These are phyloP conservation scores for Ophiostoma pallidulum DNA, from an alignment of 2,329 filamentous ascomycete species.

Conservation along the genomic window DNA sequence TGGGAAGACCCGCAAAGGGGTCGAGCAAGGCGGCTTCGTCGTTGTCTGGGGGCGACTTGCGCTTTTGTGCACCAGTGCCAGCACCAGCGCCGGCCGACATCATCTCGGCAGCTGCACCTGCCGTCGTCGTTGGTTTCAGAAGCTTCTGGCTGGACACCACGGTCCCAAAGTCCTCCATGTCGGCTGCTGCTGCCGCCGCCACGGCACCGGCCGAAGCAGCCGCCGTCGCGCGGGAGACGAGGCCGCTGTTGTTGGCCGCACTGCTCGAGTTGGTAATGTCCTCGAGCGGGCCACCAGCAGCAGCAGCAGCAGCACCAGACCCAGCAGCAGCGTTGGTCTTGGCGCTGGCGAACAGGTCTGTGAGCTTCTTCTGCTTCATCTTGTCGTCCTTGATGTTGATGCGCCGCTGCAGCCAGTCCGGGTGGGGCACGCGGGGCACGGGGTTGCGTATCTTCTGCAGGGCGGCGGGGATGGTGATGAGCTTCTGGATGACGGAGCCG, in stretches of 20 bases:
- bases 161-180: conserved; percentile 71
- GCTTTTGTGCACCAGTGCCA: conserved; percentile 46
- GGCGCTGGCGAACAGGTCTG: conserved; percentile 72
- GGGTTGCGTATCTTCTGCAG: conserved; percentile 92
- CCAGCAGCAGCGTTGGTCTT: neutral
- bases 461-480: conserved; percentile 96
- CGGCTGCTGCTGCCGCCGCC: conserved; percentile 29
- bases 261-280: conserved; percentile 58
- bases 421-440: conserved; percentile 84
- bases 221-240: conserved; percentile 31
- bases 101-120: conserved; percentile 38
- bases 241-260: conserved; percentile 3
- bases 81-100: neutral
- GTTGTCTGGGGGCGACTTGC: conserved; percentile 61
- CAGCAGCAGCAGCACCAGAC: too few relatives aligned
- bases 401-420: conserved; percentile 89
- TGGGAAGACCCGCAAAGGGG: conserved; percentile 72
- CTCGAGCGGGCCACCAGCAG: conserved; percentile 47
- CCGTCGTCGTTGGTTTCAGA: conserved; percentile 53
- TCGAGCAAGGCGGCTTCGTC: conserved; percentile 45
- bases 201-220: too few relatives aligned
- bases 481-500: conserved; percentile 94
- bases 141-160: conserved; percentile 38
- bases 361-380: conserved; percentile 98
- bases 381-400: conserved; percentile 95